Evolutionary conservation across 805 yeast species (phyloP), one percentile per base, ranked within the genome.

Genomic region (Yamadazyma endophytica): DNA sequence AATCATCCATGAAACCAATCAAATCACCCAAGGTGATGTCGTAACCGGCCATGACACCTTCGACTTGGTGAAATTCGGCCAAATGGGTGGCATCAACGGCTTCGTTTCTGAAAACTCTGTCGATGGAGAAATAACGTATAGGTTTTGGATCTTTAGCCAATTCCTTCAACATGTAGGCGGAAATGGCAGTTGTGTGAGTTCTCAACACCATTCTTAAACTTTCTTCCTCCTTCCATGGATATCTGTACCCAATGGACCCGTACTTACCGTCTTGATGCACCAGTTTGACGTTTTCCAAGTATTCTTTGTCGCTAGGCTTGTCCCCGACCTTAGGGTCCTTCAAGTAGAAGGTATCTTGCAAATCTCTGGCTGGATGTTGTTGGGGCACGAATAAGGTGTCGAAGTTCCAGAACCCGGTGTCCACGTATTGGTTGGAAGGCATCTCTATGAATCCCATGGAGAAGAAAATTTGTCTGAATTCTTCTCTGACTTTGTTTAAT

Each of bases 71-170:
- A 74, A 92, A 92, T 68, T 92, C 99, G 23, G 98, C 98, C 64
- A 92, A 77, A 62, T 92, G 99, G 12, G 99, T 92, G 32, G 97
- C 97, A 59, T 92, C 99, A 31, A 92, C 99, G 17, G 99, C 97
- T 70, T 92, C 99, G 60, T 92, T 92, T 70, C 99, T 86, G 85
- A 92, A 92, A 39, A 92, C 99, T 56, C 97, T 79, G 62, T 92
- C 99, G 51, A 92, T 94, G 29, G 96, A 85, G 70, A 92, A 92
- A 56, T 87, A 73, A 66, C 97, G 79, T 6, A 83, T 74, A 37
- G 97, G 97, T 51, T 77, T 79, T 39, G 96, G 96, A 59, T 87
- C 82, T 42, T 75, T 64, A 32, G 97, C 97, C 46, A 92, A 73
- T 52, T 85, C 58, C 57, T 92, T 84, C 52, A 92, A 75, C 86